Base-by-base conservation (phyloP, 106 monocot species). In the Hemerocallis citrina region DNA sequence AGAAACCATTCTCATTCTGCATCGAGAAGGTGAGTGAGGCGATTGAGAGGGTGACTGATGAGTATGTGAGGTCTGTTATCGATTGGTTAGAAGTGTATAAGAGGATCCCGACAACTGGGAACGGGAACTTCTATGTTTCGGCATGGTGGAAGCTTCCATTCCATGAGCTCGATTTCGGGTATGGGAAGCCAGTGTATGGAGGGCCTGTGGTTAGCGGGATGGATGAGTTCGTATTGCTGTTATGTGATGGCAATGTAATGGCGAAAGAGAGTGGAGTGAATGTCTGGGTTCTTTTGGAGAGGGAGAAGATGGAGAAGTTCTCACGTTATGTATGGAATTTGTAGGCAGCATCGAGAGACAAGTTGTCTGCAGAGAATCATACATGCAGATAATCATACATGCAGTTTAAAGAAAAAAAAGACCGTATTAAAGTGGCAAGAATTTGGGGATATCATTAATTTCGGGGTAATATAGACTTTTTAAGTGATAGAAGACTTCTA, bases 71-170 rank as follows among this genome's bases (percentile, higher is more conserved):
- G 50, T 90, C 81, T 0, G 78, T 79, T 14, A 76, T 90, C 29
- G 90, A 90, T 52, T 90, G 85, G 85, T 38, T 85, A 62, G 90
- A 85, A 64, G 73, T 90, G 12, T 5, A 85, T 61, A 85, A 56
- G 39, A 79, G 85, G n/a, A 68, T 85, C 52, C 90, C 90, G 13
- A 52, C 73, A n/a, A 61, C 68, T 3, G 8, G 44, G 14, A 46
- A 78, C 61, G 85, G 79, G 28, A 79, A 74, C 46, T 90, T 90
- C 76, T 79, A 76, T 61, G 76, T 85, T 39, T 85, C 85, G 36
- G 79, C 90, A 4, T 90, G 85, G 85, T 85, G 79, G 85, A 90
- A 85, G 73, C 74, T 85, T 25, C 79, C 85, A 22, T 90, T 90
- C 68, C 74, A 82, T 61, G 82, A 82, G 61, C 61, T 85, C 52